A percentile compares a stretch with the other conserved stretches of the same genome.
phyloP scores from a whole-genome alignment of 768 basidiomycete genomes.

The Tylopilus cervinicoccineus region DNA sequence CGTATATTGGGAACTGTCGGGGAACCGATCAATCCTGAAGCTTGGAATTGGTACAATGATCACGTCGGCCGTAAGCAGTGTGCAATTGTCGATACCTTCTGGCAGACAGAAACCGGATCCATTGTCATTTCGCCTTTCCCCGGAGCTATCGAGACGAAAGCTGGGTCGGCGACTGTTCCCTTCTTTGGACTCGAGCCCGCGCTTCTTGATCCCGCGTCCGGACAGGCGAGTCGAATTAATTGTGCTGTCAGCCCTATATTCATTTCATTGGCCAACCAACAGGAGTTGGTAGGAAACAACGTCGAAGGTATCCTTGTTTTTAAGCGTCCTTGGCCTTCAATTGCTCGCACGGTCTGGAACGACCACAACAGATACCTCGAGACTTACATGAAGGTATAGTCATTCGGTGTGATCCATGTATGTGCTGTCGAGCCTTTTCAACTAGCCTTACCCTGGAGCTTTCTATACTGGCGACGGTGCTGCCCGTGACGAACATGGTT shows the following conservation, averaged over 20 bases:
- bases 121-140: conserved; percentile 95
- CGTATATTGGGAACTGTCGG: conserved; percentile 92
- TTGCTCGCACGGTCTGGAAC: conserved; percentile 87
- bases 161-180: conserved; percentile 94
- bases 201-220: conserved; percentile 81
- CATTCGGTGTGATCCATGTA: conserved; percentile 25
- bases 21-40: conserved; percentile 98
- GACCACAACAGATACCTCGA: conserved; percentile 88
- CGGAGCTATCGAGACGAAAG: conserved; percentile 93
- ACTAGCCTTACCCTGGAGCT: conserved; percentile 75
- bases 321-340: conserved; percentile 89
- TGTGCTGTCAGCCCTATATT: background rate
- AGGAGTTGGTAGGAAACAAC: conserved; percentile 71
- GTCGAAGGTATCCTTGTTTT: conserved; percentile 91
- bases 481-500: conserved; percentile 89
- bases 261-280: background rate
- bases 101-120: conserved; percentile 98
- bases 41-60: conserved; percentile 99
- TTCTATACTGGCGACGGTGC: conserved; percentile 99
- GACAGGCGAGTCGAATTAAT: conserved; percentile 42
- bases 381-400: conserved; percentile 60
- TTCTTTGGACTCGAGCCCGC: conserved; percentile 94
- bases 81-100: conserved; percentile 92
- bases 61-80: conserved; percentile 85
- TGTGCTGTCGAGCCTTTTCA: conserved; percentile 33